A percentile compares a stretch with the other conserved stretches of the same genome.
phyloP scores from a whole-genome alignment of 1,139 yeast genomes.

The Debaryomyces singareniensis region DNA sequence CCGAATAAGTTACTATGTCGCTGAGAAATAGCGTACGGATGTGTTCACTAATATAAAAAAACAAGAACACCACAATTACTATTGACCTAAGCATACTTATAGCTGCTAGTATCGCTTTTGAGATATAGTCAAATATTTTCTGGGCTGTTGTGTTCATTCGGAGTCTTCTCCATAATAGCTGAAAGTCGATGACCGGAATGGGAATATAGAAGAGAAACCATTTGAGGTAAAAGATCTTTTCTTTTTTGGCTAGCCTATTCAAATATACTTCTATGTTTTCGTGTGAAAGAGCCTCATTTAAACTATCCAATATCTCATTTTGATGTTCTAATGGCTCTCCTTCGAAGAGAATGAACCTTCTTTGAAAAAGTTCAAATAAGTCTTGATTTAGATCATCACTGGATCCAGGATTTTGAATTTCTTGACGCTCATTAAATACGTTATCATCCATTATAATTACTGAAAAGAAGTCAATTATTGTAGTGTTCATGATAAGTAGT shows the following conservation, averaged over 20 bases:
- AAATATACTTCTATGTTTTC: not conserved
- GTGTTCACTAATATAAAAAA: too few relatives aligned
- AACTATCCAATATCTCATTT: not conserved
- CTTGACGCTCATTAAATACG: not conserved
- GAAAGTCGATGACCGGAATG: not conserved
- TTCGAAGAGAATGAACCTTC: not conserved
- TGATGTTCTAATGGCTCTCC: not conserved
- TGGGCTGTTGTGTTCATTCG: too few relatives aligned
- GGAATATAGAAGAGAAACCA: not conserved
- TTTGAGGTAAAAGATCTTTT: not conserved
- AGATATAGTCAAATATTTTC: too few relatives aligned
- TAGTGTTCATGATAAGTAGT: too few relatives aligned
- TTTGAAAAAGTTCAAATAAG: not conserved
- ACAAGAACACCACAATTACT: too few relatives aligned
- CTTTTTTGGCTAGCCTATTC: not conserved
- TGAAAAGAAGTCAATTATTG: too few relatives aligned
- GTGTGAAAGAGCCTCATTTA: not conserved
- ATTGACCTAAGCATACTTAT: too few relatives aligned
- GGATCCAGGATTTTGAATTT: not conserved
- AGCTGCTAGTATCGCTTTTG: too few relatives aligned
- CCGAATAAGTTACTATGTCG: slow-evolving; percentile 25
- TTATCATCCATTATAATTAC: not conserved
- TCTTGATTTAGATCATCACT: not conserved
- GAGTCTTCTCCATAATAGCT: not conserved
- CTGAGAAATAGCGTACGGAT: slow-evolving; percentile 16